phyloP scores from a whole-genome alignment of 2,329 filamentous ascomycete species.

The Mycosphaerelloides madeirae region DNA sequence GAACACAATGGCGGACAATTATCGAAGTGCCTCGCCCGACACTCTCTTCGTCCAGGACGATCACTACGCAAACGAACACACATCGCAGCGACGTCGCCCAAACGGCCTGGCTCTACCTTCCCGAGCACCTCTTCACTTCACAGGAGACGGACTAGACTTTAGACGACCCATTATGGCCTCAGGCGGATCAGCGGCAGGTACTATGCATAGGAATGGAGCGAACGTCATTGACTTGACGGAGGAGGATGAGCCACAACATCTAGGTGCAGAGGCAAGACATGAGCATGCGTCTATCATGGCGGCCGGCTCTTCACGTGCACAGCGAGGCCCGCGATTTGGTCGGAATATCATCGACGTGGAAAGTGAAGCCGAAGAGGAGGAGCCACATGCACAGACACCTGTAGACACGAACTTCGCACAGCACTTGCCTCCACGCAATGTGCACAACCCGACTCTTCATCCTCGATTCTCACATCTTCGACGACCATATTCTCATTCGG shows the following conservation, averaged over 20 bases:
- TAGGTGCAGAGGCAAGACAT: conserved; percentile 6
- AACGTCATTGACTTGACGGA: conserved; percentile 37
- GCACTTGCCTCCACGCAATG: conserved; percentile 8
- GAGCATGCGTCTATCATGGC: conserved; percentile 5
- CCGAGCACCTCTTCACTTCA: conserved; percentile 31
- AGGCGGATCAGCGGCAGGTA: not conserved
- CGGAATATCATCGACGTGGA: conserved; percentile 41
- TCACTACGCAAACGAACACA: conserved; percentile 31
- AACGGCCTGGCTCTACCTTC: conserved; percentile 24
- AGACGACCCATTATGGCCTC: conserved; percentile 46
- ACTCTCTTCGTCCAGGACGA: conserved; percentile 29
- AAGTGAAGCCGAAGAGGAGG: conserved; percentile 17
- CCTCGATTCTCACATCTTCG: conserved; percentile 16
- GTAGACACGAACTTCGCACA: conserved; percentile 9
- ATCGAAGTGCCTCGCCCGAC: conserved; percentile 14
- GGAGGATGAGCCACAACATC: conserved; percentile 18
- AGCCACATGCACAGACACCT: conserved; percentile 7
- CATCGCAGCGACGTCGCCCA: conserved; percentile 24
- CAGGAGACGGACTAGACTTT: conserved; percentile 53
- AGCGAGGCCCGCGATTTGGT: conserved; percentile 39
- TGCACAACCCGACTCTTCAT: conserved; percentile 2
- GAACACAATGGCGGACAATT: conserved; percentile 15
- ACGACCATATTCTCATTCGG: conserved; percentile 7
- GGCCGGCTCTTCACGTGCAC: conserved; percentile 26
- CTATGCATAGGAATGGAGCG: conserved; percentile 3